Conservation (phyloP, 73 alveolate species). For the Diophrys appendiculata region DNA sequence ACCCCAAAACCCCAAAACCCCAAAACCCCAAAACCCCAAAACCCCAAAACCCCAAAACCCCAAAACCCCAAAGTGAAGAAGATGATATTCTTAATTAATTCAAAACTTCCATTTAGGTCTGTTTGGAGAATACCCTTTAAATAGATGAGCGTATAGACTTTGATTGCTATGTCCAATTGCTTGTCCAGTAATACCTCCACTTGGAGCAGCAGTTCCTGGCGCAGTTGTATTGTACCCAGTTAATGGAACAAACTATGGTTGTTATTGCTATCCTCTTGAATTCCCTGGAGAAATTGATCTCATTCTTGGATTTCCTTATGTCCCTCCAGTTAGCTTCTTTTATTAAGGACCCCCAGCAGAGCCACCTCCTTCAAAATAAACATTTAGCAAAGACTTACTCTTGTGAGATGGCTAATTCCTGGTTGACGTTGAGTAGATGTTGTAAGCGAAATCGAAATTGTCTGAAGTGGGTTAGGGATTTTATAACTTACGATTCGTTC, state of each 20-base stretch:
- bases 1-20: too few relatives aligned
- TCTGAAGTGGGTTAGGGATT: background rate
- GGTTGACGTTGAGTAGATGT: conserved; percentile 1
- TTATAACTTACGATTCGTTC: conserved; percentile 8
- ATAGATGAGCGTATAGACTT: conserved; percentile 6
- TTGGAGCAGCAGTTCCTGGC: too few relatives aligned
- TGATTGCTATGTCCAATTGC: too few relatives aligned
- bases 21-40: too few relatives aligned
- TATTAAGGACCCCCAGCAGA: background rate
- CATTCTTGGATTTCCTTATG: background rate
- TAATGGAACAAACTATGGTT: too few relatives aligned
- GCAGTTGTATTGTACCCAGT: too few relatives aligned
- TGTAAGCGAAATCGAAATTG: conserved; percentile 10
- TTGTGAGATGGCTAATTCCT: background rate
- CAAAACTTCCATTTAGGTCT: conserved; percentile 42
- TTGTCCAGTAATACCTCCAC: too few relatives aligned
- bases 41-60: too few relatives aligned
- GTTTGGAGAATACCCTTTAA: conserved; percentile 49
- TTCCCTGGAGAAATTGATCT: conserved; percentile 11
- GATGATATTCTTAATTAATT: too few relatives aligned
- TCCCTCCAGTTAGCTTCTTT: background rate
- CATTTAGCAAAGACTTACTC: background rate
- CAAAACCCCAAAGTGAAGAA: too few relatives aligned
- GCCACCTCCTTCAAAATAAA: background rate
- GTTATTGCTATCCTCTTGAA: too few relatives aligned